Base-by-base conservation (phyloP, 2,329 filamentous ascomycete genomes). In the Ophiosphaerella korrae region DNA sequence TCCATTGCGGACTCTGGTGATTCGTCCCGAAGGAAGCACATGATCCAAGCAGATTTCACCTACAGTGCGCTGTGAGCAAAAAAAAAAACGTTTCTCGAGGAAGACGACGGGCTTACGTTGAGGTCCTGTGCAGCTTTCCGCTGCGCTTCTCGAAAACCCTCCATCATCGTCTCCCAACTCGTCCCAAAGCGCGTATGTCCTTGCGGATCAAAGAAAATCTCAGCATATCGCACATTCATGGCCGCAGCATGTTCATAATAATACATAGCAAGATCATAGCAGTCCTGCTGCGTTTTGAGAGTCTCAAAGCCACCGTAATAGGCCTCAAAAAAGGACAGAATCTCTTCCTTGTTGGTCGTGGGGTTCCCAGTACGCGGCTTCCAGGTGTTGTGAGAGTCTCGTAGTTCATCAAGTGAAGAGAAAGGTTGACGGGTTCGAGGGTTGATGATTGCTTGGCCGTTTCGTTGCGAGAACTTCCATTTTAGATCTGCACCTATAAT, bases 21-120 rank as follows among this genome's bases (percentile, higher is more conserved):
- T 49, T 73, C 64, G 39, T 80, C 75, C 4, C 77, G 74, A 12
- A 79, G 62, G 39, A 79, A 75, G 47, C 77, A 79, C 51, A 79
- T 63, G 33, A 77, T 74, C 75, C 75, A 79, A 16, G 42, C 37
- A 24, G 54, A 48, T 45, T 43, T 48, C 41, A 42, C 47, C 48
- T 46, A 48, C 33, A 14, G 9, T 23, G 1, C 23, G 6, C 4
- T 42, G 23, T 45, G 24, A 42, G 24, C 16, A n/a, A n/a, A n/a
- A n/a, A 14, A 42, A 18, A 42, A 21, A 33, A 33, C 12, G 39
- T 29, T 38, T 38, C 16, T 14, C 16, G 11, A 38, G 35, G 16
- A 16, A 16, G 7, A 33, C 32, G 3, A 32, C n/a, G 18, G 24
- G 40, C 29, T 49, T 24, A 49, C 48, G 31, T 39, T 37, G 13